Evolutionary conservation across 345 rosid genomes (phyloP), one percentile per base, ranked within the genome.

Genomic region (Leavenworthia alabamica): DNA sequence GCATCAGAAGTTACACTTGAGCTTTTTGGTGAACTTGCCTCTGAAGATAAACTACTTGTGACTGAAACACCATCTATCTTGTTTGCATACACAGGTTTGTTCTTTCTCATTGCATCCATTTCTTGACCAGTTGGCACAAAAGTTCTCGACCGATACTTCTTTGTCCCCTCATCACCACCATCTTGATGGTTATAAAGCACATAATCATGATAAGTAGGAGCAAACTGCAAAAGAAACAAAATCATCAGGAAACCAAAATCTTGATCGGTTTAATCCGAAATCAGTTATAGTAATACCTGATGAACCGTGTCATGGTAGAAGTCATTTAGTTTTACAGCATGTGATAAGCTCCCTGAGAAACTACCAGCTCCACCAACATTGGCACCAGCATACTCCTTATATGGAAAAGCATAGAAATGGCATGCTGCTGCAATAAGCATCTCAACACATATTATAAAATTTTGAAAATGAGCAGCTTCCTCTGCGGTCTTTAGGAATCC

Each of bases 81-180:
- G 82, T 79, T 83, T 56, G 86, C 96, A 53, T 78, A 75, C 53
- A 82, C 45, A 7, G 53, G 70, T 57, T 85, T 82, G 85, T 82
- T 88, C 77, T 75, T 93, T 75, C 97, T 83, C 60, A 83, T 87
- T 28, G 82, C 86, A 75, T 90, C 99, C 99, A 94, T 94, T 71
- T 90, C 99, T 33, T 81, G 95, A 4, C 99, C 97, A 16, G 97
- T 93, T 39, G 99, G 99, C 74, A 90, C 99, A 77, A 90, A 93
- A 33, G 99, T 93, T 27, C 97, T 83, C 0, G 99, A 86, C 2
- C 97, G 75, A 61, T 90, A 94, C 81, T 90, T 94, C 73, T 82
- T 80, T 60, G 88, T 72, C 40, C 90, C 96, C 64, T 87, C 99
- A 8, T 93, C 99, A 22, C 69, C 69, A 71, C 95, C 86, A 67